Evolutionary conservation across 495 filamentous ascomycete genomes (phyloP), one percentile per base, ranked within the genome.

Genomic region (Talaromyces stipitatus): DNA sequence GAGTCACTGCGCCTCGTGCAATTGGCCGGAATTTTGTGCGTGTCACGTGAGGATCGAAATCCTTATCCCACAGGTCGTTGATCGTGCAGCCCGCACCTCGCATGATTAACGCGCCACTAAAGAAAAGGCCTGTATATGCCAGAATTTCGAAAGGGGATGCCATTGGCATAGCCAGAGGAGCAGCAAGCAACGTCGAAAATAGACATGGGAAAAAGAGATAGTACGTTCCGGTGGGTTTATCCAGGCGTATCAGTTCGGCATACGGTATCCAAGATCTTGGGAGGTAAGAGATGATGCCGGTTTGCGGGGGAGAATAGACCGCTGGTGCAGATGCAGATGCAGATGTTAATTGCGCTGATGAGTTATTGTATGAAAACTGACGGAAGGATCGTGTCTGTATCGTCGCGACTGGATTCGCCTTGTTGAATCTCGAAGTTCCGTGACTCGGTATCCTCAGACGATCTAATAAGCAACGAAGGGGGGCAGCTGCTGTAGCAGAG

Each of bases 51-150:
- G 87, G 89, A 70, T 98, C 94, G 16, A 98, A 82, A 64, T 95
- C 87, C 60, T 90, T 85, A 72, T 97, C 94, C 92, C 90, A 96
- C 45, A 97, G 81, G 67, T 98, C 94, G 71, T 98, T 97, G 74
- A 98, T 94, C 29, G 94, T 87, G 72, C 94, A 98, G 14, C 94
- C 94, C n/a, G 94, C 94, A 27, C 94, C 91, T 53, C 94, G 90
- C 94, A 98, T 97, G 64, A 97, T 85, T 57, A 97, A 66, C 2
- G 94, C 92, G 38, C 94, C 94, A 8, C 81, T 72, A 66, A 94
- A 85, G 77, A 98, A 98, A 54, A 96, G 84, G 2, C 83, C 71
- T 2, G 79, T 78, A 2, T 89, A 95, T 2, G 88, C 74, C 26
- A 85, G 74, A 3, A 90, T 83, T 1, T 68, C 64, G 85, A 78